Conservation (phyloP, 2,329 filamentous ascomycete genomes). For the Furcasterigmium furcatum region DNA sequence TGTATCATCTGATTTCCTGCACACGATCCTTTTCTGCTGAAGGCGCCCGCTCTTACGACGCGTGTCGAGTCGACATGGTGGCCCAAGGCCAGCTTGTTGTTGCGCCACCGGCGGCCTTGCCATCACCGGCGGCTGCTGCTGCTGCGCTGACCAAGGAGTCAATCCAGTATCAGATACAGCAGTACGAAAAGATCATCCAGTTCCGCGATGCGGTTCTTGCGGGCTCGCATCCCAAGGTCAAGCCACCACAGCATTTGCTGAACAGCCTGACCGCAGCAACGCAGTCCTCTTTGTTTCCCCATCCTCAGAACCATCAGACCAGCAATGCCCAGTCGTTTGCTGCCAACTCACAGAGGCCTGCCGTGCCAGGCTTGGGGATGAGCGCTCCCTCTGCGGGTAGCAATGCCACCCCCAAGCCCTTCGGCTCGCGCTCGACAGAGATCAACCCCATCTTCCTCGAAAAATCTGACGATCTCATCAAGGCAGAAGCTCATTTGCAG, state of each 20-base stretch:
- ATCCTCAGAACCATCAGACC: conserved; percentile 12
- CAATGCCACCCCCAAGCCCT: conserved; percentile 32
- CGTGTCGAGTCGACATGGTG: not conserved
- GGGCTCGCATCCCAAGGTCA: conserved; percentile 67
- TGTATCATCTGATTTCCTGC: no score
- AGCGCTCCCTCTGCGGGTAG: conserved; percentile 18
- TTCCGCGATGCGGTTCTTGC: conserved; percentile 79
- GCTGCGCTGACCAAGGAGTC: conserved; percentile 30
- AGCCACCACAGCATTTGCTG: conserved; percentile 40
- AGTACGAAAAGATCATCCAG: conserved; percentile 77
- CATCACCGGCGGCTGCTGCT: conserved; percentile 22
- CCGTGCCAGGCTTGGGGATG: conserved; percentile 19
- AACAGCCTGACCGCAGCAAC: conserved; percentile 13
- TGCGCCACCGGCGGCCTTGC: conserved; percentile 15
- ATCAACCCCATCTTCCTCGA: conserved; percentile 82
- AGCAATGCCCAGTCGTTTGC: conserved; percentile 30
- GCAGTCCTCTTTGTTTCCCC: not conserved
- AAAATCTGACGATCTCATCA: conserved; percentile 81
- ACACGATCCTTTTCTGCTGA: no score
- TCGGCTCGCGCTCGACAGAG: conserved; percentile 55
- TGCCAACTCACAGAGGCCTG: conserved; percentile 30
- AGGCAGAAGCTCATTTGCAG: conserved; percentile 76
- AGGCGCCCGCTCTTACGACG: no score
- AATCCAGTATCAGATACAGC: conserved; percentile 55
- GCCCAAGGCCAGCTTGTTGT: conserved; percentile 10